Base-by-base conservation (phyloP, 768 basidiomycete species). In the Psilocybe azurescens region DNA sequence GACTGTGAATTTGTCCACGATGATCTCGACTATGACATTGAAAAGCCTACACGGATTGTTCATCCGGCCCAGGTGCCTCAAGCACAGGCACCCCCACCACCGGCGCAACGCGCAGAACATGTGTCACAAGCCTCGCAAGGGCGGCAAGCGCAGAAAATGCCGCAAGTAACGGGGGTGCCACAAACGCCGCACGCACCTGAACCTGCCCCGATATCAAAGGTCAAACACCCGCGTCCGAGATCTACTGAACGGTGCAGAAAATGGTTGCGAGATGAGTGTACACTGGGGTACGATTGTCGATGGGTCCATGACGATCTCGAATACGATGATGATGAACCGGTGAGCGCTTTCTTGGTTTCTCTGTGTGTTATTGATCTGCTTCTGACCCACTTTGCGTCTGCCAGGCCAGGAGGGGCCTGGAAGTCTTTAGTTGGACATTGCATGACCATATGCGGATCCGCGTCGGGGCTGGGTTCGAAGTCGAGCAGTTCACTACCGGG, bases 381-480 rank as follows among this genome's bases (percentile, higher is more conserved):
- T 41, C 28, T 36, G 44, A 41, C 36, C 14, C 8, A 14, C 6
- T 44, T 39, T 29, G 46, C 53, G 24, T 53, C 36, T 30, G 18
- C 28, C 24, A 39, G 11, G 53, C 16, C 51, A 63, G 54, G 58
- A 58, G 16, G 30, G 24, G 36, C 50, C 60, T 46, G 10, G 57
- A 64, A 18, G 33, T 32, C 9, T 60, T 56, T 28, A 39, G 4
- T 1, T 41, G 30, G 11, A 77, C 72, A 0, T 69, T 90, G 6
- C 78, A 86, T 46, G 83, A 86, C 39, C 82, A 88, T 57, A 86
- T 83, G 20, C 80, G 77, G 54, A 82, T 88, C 18, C 82, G 77
- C 20, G 76, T 92, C 50, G 82, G 82, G 33, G 71, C 84, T 0
- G 92, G 93, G 0, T 90, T 90, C 50, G 78, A 79, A 1, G 79